phyloP scores from a whole-genome alignment of 495 filamentous ascomycete genomes.

The Hypoxylon crocopeplum region DNA sequence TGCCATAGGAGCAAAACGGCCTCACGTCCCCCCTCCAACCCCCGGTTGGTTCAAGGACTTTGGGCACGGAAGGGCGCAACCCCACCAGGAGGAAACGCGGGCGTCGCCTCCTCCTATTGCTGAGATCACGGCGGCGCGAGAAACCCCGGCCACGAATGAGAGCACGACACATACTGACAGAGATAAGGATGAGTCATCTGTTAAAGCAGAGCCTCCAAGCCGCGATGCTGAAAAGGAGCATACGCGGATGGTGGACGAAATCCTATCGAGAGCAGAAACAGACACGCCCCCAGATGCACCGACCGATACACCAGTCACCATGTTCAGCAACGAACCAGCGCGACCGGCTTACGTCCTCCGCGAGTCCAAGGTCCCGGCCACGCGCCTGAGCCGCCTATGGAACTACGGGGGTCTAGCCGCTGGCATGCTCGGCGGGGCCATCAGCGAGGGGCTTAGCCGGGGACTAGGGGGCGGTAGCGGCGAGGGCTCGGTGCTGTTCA shows the following conservation, averaged over 20 bases:
- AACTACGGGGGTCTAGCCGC: slow-evolving; percentile 93
- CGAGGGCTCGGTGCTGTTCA: slow-evolving; percentile 82
- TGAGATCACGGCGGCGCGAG: slow-evolving; percentile 11
- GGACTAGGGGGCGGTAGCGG: slow-evolving; percentile 63
- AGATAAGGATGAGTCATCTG: slow-evolving; percentile 18
- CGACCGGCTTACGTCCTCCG: slow-evolving; percentile 69
- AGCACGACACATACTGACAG: slow-evolving; percentile 24
- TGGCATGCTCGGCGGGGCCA: slow-evolving; percentile 94
- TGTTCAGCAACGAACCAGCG: slow-evolving; percentile 19
- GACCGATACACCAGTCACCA: slow-evolving; percentile 3
- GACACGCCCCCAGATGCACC: slow-evolving; percentile 5
- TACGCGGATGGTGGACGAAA: slow-evolving; percentile 26
- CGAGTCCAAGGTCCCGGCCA: slow-evolving; percentile 90
- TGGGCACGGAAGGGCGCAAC: slow-evolving; percentile 30
- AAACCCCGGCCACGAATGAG: slow-evolving; percentile 27
- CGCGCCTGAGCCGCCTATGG: slow-evolving; percentile 85
- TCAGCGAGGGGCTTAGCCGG: slow-evolving; percentile 81
- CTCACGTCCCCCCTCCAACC: slow-evolving; percentile 18
- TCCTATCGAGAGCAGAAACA: slow-evolving; percentile 24
- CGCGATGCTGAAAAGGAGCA: slow-evolving; percentile 22
- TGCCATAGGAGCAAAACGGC: slow-evolving; percentile 14
- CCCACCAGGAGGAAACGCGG: slow-evolving; percentile 15
- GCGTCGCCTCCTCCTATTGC: slow-evolving; percentile 26
- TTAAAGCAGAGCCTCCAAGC: slow-evolving; percentile 19
- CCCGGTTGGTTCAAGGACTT: slow-evolving; percentile 43